Evolutionary conservation across 768 basidiomycete genomes (phyloP).

Genomic region (Arthromyces matolae): DNA sequence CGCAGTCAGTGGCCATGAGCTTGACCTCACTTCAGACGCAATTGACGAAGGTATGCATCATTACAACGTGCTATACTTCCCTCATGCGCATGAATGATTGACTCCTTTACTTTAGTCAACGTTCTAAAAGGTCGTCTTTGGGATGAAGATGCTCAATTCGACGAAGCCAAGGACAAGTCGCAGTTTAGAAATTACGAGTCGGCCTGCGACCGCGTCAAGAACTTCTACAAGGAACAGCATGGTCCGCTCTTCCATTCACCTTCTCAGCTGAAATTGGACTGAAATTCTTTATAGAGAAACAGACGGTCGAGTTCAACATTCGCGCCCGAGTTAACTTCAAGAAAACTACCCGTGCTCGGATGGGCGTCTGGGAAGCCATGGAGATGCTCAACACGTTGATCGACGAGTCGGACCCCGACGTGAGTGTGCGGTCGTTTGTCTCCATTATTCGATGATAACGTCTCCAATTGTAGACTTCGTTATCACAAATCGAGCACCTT

Average conservation of each 20-base stretch:
- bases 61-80: too few species aligned
- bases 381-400: constrained; percentile 83
- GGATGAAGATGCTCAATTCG: constrained; percentile 43
- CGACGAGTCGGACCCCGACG: constrained; percentile 91
- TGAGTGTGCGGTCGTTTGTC: constrained; percentile 26
- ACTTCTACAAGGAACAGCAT: constrained; percentile 17
- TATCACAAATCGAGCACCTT: constrained; percentile 56
- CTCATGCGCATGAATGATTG: background rate
- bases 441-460: background rate
- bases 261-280: too few species aligned
- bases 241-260: constrained; percentile 2
- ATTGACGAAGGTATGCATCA: constrained; percentile 15
- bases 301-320: constrained; percentile 84
- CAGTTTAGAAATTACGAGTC: constrained; percentile 49
- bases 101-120: constrained; percentile 40
- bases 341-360: constrained; percentile 60
- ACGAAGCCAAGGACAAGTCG: constrained; percentile 51
- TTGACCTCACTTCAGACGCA: constrained; percentile 11
- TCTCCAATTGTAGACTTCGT: background rate
- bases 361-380: constrained; percentile 86
- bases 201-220: constrained; percentile 15
- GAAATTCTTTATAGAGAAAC: constrained; percentile 62
- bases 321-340: constrained; percentile 73
- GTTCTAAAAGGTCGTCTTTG: constrained; percentile 47
- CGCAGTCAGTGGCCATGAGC: constrained; percentile 3